Evolutionary conservation across 768 basidiomycete species (phyloP), one percentile per base, ranked within the genome.

Genomic region (Xerocomellus amylosporus): DNA sequence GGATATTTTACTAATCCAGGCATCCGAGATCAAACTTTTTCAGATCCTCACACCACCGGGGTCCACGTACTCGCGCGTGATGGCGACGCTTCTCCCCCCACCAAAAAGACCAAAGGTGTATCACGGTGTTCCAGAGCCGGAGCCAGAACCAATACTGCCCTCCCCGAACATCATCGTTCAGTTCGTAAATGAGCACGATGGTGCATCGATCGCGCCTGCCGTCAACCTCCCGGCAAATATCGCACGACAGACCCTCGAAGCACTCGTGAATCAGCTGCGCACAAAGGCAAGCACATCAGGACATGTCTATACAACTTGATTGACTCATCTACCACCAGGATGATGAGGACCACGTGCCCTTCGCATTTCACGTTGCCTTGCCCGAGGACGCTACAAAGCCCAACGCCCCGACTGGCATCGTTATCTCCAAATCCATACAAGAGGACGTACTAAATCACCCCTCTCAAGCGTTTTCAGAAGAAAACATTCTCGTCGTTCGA

Each of bases 151-250:
- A 5, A 62, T 69, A 15, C 69, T 71, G 55, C 71, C 74, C 10
- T 77, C 84, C 2, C 84, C 86, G 0, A 86, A 86, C 58, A 75
- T 98, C 53, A 80, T 98, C 15, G 93, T 97, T 20, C 93, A 96
- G 65, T 98, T 98, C 68, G 86, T 94, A 26, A 88, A 88, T 4
- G 91, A 95, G 54, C 88, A 94, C 47, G 88, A 95, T 70, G 93
- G 87, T 0, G 74, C 77, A 53, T 73, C 84, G 4, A 76, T 98
- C 20, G 95, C 93, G 22, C 93, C 95, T 47, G 85, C 90, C 0
- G 86, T 98, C 66, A 93, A 84, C 70, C 73, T 98, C 45, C 95
- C 93, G 13, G 90, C 95, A 24, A 88, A 94, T 73, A 79, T 95
- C 9, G 81, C 85, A 8, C 74, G 92, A 55, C 90, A 94, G 58